phyloP scores from a whole-genome alignment of 2,329 filamentous ascomycete species.

The Claviceps monticola region DNA sequence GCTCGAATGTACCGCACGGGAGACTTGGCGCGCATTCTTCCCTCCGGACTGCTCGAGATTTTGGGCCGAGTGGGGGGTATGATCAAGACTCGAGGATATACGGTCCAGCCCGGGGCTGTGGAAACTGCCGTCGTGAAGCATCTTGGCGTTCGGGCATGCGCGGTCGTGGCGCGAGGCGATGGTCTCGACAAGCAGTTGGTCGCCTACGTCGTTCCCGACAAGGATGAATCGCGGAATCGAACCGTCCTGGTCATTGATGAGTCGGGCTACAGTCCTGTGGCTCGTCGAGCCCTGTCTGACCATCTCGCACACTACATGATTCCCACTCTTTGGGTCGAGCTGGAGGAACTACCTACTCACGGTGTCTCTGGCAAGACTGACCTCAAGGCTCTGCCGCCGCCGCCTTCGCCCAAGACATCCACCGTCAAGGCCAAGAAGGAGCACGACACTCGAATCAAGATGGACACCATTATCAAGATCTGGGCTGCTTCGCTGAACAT shows the following conservation, averaged over 20 bases:
- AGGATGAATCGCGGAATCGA: conserved; percentile 41
- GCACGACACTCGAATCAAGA: conserved; percentile 48
- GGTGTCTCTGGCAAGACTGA: conserved; percentile 70
- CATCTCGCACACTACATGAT: conserved; percentile 76
- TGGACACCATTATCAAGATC: conserved; percentile 53
- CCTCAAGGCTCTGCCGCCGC: conserved; percentile 55
- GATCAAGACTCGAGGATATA: conserved; percentile 72
- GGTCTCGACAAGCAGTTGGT: conserved; percentile 63
- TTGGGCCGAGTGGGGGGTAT: conserved; percentile 64
- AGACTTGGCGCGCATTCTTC: conserved; percentile 52
- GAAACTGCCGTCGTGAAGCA: conserved; percentile 58
- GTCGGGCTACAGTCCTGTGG: conserved; percentile 55
- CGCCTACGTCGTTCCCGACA: conserved; percentile 61
- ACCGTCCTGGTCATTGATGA: conserved; percentile 53
- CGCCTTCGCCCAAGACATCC: conserved; percentile 37
- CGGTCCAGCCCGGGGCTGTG: conserved; percentile 62
- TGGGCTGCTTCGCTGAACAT: conserved; percentile 61
- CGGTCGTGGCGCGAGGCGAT: conserved; percentile 60
- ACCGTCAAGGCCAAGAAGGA: conserved; percentile 27
- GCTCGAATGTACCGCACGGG: conserved; percentile 64
- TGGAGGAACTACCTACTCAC: conserved; percentile 59
- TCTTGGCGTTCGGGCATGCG: conserved; percentile 57
- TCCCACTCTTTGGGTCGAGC: conserved; percentile 60
- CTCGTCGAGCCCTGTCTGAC: conserved; percentile 48
- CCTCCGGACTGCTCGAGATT: conserved; percentile 58